Percentiles rank a stretch among this genome's conserved stretches.
Evolutionary conservation across 2,329 filamentous ascomycete species (phyloP).

Genomic region (Botrytis porri): DNA sequence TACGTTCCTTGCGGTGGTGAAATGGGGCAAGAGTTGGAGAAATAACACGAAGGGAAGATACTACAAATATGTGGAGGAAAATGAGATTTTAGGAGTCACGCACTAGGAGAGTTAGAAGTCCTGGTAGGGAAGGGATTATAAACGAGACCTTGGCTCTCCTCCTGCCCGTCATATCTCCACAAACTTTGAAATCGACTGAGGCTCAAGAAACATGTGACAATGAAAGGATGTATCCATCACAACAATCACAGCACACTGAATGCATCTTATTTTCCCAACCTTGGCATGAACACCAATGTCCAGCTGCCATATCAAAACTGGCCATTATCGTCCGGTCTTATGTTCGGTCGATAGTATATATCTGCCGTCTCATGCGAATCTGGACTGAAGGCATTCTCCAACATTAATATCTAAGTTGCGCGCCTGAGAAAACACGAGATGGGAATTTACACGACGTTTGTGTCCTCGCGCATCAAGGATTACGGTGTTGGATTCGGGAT

Average conservation of each 20-base stretch:
- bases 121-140: neutral
- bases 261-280: neutral
- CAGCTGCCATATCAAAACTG: neutral
- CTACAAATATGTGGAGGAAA: constrained; percentile 40
- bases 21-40: constrained; percentile 47
- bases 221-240: neutral
- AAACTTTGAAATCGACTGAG: neutral
- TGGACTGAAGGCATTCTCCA: neutral
- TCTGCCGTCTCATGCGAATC: neutral
- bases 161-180: neutral
- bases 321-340: neutral
- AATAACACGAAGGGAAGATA: constrained; percentile 41
- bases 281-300: neutral
- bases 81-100: constrained; percentile 22
- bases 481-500: neutral
- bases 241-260: neutral
- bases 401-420: neutral
- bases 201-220: neutral
- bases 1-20: constrained; percentile 47
- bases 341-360: neutral
- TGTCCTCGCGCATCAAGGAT: neutral
- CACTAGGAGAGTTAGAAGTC: constrained; percentile 1
- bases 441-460: neutral
- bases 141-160: neutral
- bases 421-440: neutral